Percentiles rank a stretch among this genome's conserved stretches.
phyloP scores from a whole-genome alignment of 345 rosid species.

The Eutrema yunnanense region DNA sequence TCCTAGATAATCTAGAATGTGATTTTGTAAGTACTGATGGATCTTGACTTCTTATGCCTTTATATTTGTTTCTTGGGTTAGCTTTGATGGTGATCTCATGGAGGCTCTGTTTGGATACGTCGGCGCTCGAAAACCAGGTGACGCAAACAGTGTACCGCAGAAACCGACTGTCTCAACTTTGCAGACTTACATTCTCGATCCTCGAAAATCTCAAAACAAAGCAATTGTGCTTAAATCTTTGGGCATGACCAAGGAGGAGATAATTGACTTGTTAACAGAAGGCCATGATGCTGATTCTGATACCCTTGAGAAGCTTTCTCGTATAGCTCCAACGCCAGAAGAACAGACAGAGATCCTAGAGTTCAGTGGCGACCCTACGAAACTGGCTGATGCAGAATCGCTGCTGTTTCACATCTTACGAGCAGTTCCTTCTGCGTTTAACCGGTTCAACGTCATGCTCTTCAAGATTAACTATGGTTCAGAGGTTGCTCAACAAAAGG shows the following conservation, averaged over 20 bases:
- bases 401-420: constrained; percentile 57
- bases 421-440: constrained; percentile 69
- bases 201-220: constrained; percentile 73
- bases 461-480: constrained; percentile 60
- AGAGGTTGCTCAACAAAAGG: constrained; percentile 51
- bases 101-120: constrained; percentile 81
- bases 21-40: neutral
- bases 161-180: constrained; percentile 23
- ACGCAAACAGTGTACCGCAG: constrained; percentile 14
- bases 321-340: constrained; percentile 64
- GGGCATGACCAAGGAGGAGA: constrained; percentile 48
- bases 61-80: constrained; percentile 21
- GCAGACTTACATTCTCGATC: constrained; percentile 55
- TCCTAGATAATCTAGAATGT: neutral
- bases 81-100: constrained; percentile 86
- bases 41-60: neutral
- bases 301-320: constrained; percentile 68
- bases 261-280: constrained; percentile 48
- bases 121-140: constrained; percentile 45
- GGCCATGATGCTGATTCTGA: constrained; percentile 62
- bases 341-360: constrained; percentile 56
- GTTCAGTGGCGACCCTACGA: constrained; percentile 46
- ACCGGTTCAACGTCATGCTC: constrained; percentile 62
- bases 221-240: constrained; percentile 77
- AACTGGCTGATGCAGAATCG: constrained; percentile 71